Base-by-base conservation (phyloP, 2,329 filamentous ascomycete species). In the Ilyonectria robusta region DNA sequence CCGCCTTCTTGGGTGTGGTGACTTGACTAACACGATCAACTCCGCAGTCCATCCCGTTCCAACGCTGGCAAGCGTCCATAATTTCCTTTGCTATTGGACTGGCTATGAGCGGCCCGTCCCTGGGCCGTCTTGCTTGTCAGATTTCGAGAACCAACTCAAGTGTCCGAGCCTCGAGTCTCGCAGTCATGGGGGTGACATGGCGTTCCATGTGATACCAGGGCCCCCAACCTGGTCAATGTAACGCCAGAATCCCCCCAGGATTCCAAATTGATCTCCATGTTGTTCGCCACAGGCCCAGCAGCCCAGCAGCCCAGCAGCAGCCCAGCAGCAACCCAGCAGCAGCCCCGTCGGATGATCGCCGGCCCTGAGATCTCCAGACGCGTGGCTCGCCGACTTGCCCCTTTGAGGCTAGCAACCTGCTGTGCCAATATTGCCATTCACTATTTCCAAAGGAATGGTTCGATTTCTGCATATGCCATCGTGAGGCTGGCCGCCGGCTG, bases 91-190 rank as follows among this genome's bases (percentile, higher is more conserved):
- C 66, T 65, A 63, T 48, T 67, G 48, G 64, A 47, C 53, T 71
- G 67, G 57, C 71, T 59, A 68, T 66, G 42, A 58, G 67, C 74
- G 74, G 74, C 67, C 74, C 74, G 74, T 76, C 74, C 74, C 74
- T 76, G 60, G 70, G 60, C 66, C 69, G 67, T 72, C 60, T 69
- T 68, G 37, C 53, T 54, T 61, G 59, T 66, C 67, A 60, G 66
- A 66, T 59, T 33, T 53, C 59, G 26, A n/a, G 31, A 26, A 21
- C 51, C 42, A 31, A 9, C 29, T 51, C 17, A 31, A 21, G 26
- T 35, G 15, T 53, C 23, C 23, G 35, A 21, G 11, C 53, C 29
- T 35, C 50, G 50, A 53, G 17, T 31, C 51, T 26, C 37, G 29
- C 29, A 23, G 21, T 31, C 23, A 44, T 17, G 35, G 21, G 19